Base-by-base conservation (phyloP, 768 basidiomycete species). In the Clathrus columnatus region DNA sequence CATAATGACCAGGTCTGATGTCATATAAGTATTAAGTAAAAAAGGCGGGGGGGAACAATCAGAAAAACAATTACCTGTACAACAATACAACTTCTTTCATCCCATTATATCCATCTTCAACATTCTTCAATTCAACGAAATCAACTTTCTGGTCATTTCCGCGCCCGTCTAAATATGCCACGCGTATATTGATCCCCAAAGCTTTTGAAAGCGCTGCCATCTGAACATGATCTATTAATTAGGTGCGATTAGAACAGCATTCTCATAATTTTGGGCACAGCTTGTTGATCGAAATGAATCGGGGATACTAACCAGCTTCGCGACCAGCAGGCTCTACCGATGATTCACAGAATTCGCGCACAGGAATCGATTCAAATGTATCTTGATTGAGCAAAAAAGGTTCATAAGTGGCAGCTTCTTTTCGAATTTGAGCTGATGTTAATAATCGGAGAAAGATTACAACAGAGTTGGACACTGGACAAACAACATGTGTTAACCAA, bases 1-100 rank as follows among this genome's bases (percentile, higher is more conserved):
- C 91, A 68, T 89, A 94, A 66, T 94, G 91, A 7, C 91, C 91
- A 18, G 91, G 91, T 48, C 90, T 91, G 56, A 7, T 53, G n/a
- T 11, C 53, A 49, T 58, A 42, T 26, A 18, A 59, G 27, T 29
- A 56, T 49, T 7, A 24, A 10, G 8, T 30, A 30, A 28, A 48
- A 41, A 29, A 36, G 26, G 61, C 5, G 45, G n/a, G n/a, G n/a
- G n/a, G n/a, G n/a, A n/a, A n/a, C n/a, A n/a, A n/a, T n/a, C n/a
- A n/a, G n/a, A n/a, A n/a, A n/a, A n/a, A n/a, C n/a, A 62, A 79
- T 60, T 60, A 90, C 91, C 89, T 74, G 69, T 91, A 92, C 27
- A 93, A 70, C 57, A 93, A 67, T 48, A 77, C 76, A 8, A 91
- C 70, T 2, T 87, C 83, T n/a, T 73, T 63, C 21, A 70, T 68